These are phyloP conservation scores for Curvularia spicifera DNA, from an alignment of 2,329 filamentous ascomycete species.

Conservation along the genomic window DNA sequence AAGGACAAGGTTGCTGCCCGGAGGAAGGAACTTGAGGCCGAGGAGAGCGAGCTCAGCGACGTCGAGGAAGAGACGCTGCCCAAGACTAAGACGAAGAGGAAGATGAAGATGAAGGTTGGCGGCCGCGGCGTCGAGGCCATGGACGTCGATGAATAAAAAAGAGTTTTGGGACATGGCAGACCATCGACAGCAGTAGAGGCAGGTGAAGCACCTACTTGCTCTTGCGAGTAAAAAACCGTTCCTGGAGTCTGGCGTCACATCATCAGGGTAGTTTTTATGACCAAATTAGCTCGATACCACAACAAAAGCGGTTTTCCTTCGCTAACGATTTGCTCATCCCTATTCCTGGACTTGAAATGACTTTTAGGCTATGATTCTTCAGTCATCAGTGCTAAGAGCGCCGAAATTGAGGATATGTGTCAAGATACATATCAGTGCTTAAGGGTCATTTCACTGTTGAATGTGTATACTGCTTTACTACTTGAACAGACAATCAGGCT, in stretches of 20 bases:
- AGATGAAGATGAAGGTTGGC: slow-evolving; percentile 55
- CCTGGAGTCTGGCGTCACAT: slow-evolving; percentile 35
- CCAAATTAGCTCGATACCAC: slow-evolving; percentile 38
- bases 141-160: slow-evolving; percentile 52
- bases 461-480: neutral
- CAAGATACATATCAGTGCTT: neutral
- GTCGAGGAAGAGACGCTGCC: slow-evolving; percentile 42
- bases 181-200: neutral
- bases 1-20: slow-evolving; percentile 62
- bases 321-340: neutral
- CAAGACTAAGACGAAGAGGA: slow-evolving; percentile 56
- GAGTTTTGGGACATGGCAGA: neutral
- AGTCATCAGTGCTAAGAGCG: neutral
- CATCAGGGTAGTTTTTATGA: slow-evolving; percentile 27
- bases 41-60: slow-evolving; percentile 54
- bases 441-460: neutral
- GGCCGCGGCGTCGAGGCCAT: slow-evolving; percentile 54
- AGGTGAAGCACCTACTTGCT: neutral
- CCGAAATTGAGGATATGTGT: neutral
- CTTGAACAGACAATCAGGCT: neutral
- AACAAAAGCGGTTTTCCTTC: slow-evolving; percentile 24
- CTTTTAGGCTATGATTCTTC: neutral
- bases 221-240: slow-evolving; percentile 1
- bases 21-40: slow-evolving; percentile 69
- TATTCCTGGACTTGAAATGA: neutral